Percentiles rank a stretch among this genome's conserved stretches.
These are phyloP conservation scores for Scheffersomyces titani DNA, from an alignment of 1,139 yeast species.

Conservation along the genomic window DNA sequence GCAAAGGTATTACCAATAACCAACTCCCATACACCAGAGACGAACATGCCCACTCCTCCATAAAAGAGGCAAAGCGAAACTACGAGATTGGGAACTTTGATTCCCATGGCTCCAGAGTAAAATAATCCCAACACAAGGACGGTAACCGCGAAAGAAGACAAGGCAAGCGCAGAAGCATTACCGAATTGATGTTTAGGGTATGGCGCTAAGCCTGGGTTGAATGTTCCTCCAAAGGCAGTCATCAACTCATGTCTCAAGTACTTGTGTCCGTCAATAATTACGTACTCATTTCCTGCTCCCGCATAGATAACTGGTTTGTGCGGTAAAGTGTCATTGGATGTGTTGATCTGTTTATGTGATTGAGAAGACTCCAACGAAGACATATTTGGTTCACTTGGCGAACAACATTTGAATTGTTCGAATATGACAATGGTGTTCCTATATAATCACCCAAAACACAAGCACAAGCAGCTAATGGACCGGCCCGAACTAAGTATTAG, in stretches of 20 bases:
- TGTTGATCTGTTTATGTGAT: not conserved
- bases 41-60: constrained; percentile 48
- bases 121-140: constrained; percentile 45
- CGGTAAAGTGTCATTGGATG: not conserved
- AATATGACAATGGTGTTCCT: not conserved
- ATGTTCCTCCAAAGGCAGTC: constrained; percentile 41
- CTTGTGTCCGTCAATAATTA: constrained; percentile 31
- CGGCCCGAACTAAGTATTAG: not conserved
- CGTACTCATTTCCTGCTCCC: constrained; percentile 26
- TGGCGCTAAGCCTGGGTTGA: constrained; percentile 22
- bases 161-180: constrained; percentile 61
- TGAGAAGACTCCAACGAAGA: not conserved
- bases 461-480: not conserved
- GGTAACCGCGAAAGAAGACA: constrained; percentile 48
- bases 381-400: not conserved
- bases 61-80: constrained; percentile 49
- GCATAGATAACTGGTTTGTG: constrained; percentile 15
- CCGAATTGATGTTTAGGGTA: constrained; percentile 37
- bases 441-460: not conserved
- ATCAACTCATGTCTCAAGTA: constrained; percentile 33
- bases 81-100: constrained; percentile 49
- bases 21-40: constrained; percentile 57
- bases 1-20: constrained; percentile 36
- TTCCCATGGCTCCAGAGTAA: constrained; percentile 40
- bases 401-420: not conserved